Evolutionary conservation across 1,139 yeast genomes (phyloP), one percentile per base, ranked within the genome.

Genomic region (Candida albicans): DNA sequence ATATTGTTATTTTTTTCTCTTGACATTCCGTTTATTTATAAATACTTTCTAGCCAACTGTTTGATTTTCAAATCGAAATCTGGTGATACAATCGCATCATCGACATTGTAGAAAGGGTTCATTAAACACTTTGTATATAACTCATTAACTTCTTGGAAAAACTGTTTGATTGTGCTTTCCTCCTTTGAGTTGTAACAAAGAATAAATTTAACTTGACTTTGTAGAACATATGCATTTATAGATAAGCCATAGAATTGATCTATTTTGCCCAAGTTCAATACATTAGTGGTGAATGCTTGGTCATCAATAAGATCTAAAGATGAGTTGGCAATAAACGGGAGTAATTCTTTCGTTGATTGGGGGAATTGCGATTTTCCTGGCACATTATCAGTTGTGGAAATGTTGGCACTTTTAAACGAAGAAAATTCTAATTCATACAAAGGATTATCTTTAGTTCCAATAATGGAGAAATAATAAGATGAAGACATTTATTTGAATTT

Each of bases 261-360:
- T 13, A 93, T 79, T 40, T 81, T 80, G 39, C 93, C 93, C 50
- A 90, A 67, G 56, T 87, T 79, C 59, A 84, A 72, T 35, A 77
- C 73, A 50, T 75, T 79, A 11, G 81, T 71, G 39, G 81, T 77
- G 95, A 96, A 91, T 57, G 90, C 97, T 2, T 81, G 68, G 54
- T 90, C 96, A 53, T 93, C 97, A 1, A 95, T 83, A 15, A 93
- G 73, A 60, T 93, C 99, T 33, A 95, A 68, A 2, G 98, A 81
- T 0, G 96, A 79, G 60, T 93, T 96, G 33, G 93, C 77, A 30
- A 95, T 83, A 58, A 90, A 91, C 15, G 97, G 97, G 55, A 86
- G 81, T 40, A 91, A 68, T 59, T 91, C 97, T 55, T 79, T 79
- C 61, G 88, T 79, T 45, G 83, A 87, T 22, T 78, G 71, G 1